A percentile compares a stretch with the other conserved stretches of the same genome.
phyloP scores from a whole-genome alignment of 768 basidiomycete species.

The Rhodotorula taiwanensis region DNA sequence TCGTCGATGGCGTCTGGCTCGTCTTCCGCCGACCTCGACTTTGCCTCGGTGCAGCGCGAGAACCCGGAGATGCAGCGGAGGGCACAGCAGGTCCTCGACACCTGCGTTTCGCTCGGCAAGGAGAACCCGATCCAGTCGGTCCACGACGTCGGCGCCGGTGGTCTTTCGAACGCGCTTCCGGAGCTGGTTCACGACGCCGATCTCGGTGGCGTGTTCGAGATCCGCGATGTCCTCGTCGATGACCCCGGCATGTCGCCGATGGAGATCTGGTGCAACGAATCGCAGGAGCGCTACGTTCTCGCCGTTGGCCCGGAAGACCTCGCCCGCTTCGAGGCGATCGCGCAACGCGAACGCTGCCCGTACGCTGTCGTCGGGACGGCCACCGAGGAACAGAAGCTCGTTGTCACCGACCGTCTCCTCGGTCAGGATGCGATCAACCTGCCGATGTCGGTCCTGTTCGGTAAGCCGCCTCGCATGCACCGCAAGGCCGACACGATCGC shows the following conservation, averaged over 20 bases:
- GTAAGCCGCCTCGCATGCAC: conserved; percentile 87
- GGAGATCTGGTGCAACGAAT: conserved; percentile 99
- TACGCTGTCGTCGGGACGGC: conserved; percentile 86
- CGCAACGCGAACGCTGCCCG: conserved; percentile 82
- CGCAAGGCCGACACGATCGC: conserved; percentile 57
- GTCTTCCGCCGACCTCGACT: conserved; percentile 86
- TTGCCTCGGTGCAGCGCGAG: conserved; percentile 93
- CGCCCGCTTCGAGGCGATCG: conserved; percentile 63
- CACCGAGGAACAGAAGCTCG: conserved; percentile 68
- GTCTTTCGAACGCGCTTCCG: conserved; percentile 89
- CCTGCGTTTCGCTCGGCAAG: conserved; percentile 61
- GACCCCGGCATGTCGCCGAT: conserved; percentile 94
- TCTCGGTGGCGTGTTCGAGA: conserved; percentile 88
- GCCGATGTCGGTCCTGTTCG: conserved; percentile 91
- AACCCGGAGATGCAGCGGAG: conserved; percentile 98
- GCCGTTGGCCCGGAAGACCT: conserved; percentile 65
- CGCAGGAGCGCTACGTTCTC: conserved; percentile 93
- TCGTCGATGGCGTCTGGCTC: conserved; percentile 87
- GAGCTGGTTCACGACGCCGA: conserved; percentile 93
- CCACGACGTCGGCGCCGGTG: conserved; percentile 97
- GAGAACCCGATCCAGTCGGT: conserved; percentile 84
- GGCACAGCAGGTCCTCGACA: conserved; percentile 95
- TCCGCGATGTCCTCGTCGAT: conserved; percentile 83
- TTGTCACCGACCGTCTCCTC: conserved; percentile 82
- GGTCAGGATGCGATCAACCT: conserved; percentile 73